Evolutionary conservation across 345 rosid genomes (phyloP), one percentile per base, ranked within the genome.

Genomic region (Linum tenue): DNA sequence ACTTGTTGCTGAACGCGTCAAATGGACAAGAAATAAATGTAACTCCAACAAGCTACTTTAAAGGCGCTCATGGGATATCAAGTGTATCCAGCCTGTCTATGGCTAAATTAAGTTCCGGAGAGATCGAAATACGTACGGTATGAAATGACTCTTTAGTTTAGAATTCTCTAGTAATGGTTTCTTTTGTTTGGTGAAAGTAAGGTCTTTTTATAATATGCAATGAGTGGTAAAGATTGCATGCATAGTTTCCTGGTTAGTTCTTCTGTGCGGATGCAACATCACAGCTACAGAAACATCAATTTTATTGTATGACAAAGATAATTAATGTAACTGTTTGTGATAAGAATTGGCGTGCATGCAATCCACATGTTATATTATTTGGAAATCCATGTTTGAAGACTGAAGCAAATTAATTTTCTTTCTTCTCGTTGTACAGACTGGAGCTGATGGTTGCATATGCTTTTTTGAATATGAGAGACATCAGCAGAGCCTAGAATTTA

Each of bases 381-480:
- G 53, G 14, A 48, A 48, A 48, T 48, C 53, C 14, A 48, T 6
- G 9, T 48, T 48, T 9, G 53, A 15, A 48, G 9, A 10, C 53
- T 48, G 9, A 48, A 48, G 53, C 14, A 48, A 48, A 15, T 65
- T 62, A 41, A 55, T 73, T 67, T 67, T 31, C 39, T 66, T 71
- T 59, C 68, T 75, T 64, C 63, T 70, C 69, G 64, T 39, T 64
- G 35, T 75, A 76, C 81, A 94, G 99, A 85, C 88, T 64, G 97
- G 99, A 76, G 97, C 83, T 72, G 99, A 94, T 78, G 99, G 99
- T 59, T 94, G 99, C 84, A 80, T 94, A 74, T 94, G 99, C 85
- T 81, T 79, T 72, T 81, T 88, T 44, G 90, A 86, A 62, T 86
- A 82, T 79, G 89, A 81, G 67, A 81, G 66, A 72, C 81, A 73